Evolutionary conservation across 2,329 filamentous ascomycete genomes (phyloP).

Genomic region (Hypoxylon sp.): DNA sequence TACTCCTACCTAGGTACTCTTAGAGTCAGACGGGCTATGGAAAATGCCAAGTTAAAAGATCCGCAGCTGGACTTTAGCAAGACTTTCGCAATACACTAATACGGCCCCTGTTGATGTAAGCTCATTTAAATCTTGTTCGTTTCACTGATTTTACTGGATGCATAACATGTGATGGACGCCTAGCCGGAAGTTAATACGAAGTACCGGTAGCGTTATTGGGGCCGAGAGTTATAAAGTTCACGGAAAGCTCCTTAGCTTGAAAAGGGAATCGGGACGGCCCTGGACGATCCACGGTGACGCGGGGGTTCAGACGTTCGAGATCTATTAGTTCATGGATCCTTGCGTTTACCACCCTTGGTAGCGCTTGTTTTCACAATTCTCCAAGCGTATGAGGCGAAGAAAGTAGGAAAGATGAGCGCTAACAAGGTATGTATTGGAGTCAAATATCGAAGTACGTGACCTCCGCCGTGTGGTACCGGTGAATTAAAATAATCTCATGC

Average conservation of each 20-base stretch:
- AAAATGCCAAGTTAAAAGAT: neutral
- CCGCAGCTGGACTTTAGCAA: neutral
- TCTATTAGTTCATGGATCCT: constrained; percentile 23
- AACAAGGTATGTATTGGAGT: neutral
- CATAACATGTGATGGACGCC: constrained; percentile 8
- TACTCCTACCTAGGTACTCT: neutral
- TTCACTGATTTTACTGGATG: constrained; percentile 4
- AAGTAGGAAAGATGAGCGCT: constrained; percentile 3
- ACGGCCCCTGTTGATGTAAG: constrained; percentile 9
- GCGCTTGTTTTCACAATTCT: constrained; percentile 1
- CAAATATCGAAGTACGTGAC: neutral
- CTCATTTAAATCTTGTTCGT: neutral
- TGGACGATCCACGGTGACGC: constrained; percentile 25
- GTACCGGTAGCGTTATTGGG: constrained; percentile 19
- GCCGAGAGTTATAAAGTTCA: constrained; percentile 7
- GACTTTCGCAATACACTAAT: neutral
- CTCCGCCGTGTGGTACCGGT: neutral
- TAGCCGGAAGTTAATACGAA: constrained; percentile 12
- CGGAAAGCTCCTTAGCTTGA: constrained; percentile 11
- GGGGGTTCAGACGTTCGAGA: constrained; percentile 26
- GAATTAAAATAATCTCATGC: constrained; percentile 16
- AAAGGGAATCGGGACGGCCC: constrained; percentile 18
- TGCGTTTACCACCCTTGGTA: neutral
- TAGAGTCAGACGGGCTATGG: neutral
- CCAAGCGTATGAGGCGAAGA: constrained; percentile 2